These are phyloP conservation scores for Conringia planisiliqua DNA, from an alignment of 345 rosid genomes.

Conservation along the genomic window DNA sequence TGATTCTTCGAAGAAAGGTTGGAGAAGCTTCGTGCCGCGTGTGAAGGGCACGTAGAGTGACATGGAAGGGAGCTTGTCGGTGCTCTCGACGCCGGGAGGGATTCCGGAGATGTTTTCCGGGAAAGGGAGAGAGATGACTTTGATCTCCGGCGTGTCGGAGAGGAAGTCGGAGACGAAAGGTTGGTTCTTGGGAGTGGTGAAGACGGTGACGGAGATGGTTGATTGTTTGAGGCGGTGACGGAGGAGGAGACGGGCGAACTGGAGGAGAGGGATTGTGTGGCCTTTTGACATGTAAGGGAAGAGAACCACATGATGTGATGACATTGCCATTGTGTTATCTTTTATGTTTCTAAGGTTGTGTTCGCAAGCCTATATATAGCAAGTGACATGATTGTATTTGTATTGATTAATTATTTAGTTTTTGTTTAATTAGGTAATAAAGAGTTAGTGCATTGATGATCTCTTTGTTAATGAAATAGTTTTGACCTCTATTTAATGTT, in stretches of 20 bases:
- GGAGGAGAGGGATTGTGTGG: conserved; percentile 76
- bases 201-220: conserved; percentile 45
- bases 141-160: conserved; percentile 34
- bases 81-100: conserved; percentile 59
- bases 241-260: conserved; percentile 60
- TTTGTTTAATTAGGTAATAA: background rate
- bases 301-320: conserved; percentile 46
- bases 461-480: too few species aligned
- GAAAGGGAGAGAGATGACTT: conserved; percentile 51
- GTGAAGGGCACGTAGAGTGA: conserved; percentile 48
- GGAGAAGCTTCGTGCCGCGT: conserved; percentile 55
- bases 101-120: conserved; percentile 45
- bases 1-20: conserved; percentile 45
- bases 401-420: background rate
- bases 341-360: background rate
- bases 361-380: conserved; percentile 1
- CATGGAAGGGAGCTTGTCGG: conserved; percentile 65
- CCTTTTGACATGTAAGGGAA: conserved; percentile 89
- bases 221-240: conserved; percentile 21
- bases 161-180: conserved; percentile 50
- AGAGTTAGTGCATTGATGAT: background rate
- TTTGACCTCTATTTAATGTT: too few species aligned
- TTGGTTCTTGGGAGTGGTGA: conserved; percentile 66
- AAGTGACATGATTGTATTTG: background rate
- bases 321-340: conserved; percentile 1